phyloP scores from a whole-genome alignment of 2,329 filamentous ascomycete species.

The Aureobasidium musti region DNA sequence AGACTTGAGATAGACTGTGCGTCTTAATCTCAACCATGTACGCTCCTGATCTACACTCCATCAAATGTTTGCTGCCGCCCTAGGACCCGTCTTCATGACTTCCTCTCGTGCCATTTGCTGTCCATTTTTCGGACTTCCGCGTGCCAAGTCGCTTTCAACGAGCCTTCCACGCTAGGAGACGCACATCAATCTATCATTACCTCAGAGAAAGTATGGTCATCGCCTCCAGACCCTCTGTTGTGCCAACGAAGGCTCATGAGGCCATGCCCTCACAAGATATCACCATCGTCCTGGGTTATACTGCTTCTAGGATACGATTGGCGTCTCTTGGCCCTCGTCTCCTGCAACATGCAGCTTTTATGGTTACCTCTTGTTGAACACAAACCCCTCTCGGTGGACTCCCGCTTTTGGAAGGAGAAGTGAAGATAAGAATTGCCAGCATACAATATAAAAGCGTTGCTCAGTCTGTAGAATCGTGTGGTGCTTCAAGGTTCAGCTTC shows the following conservation, averaged over 20 bases:
- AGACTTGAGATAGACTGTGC: slow-evolving; percentile 25
- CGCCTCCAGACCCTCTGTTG: not conserved
- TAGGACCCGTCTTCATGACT: not conserved
- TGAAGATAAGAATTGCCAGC: slow-evolving; percentile 13
- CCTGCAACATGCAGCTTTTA: slow-evolving; percentile 26
- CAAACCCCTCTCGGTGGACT: slow-evolving; percentile 19
- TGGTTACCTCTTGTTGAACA: slow-evolving; percentile 24
- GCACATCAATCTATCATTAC: slow-evolving; percentile 25
- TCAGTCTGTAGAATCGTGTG: too few relatives aligned
- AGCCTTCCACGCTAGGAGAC: slow-evolving; percentile 7
- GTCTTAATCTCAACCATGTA: slow-evolving; percentile 21
- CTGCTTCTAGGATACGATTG: slow-evolving; percentile 18
- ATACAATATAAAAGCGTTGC: not conserved
- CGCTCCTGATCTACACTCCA: slow-evolving; percentile 28
- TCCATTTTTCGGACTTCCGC: not conserved
- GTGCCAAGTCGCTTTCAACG: slow-evolving; percentile 26
- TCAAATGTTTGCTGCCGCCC: slow-evolving; percentile 17
- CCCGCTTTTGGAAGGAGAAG: slow-evolving; percentile 24
- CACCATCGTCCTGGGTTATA: slow-evolving; percentile 13
- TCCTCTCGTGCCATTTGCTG: slow-evolving; percentile 18
- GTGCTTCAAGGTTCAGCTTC: slow-evolving; percentile 5
- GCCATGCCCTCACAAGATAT: slow-evolving; percentile 8
- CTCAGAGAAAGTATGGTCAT: not conserved
- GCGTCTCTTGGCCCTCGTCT: slow-evolving; percentile 23
- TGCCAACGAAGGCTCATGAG: slow-evolving; percentile 19